phyloP scores from a whole-genome alignment of 371 early-diverging fungal species.

The Funneliformis caledonium region DNA sequence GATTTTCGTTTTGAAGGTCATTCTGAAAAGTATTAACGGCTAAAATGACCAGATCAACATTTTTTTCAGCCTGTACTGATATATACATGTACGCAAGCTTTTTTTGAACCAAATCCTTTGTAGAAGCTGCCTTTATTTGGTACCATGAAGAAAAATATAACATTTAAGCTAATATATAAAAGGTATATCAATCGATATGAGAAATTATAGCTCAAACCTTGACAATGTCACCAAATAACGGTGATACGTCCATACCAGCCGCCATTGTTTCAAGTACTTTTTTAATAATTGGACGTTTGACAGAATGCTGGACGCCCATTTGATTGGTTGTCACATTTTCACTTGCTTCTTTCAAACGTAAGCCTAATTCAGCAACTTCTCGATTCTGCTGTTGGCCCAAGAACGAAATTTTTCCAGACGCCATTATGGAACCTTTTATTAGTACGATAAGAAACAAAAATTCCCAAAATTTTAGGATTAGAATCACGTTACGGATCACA shows the following conservation, averaged over 20 bases:
- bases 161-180: no score
- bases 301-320: not conserved
- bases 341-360: slow-evolving; percentile 8
- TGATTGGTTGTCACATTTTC: slow-evolving; percentile 8
- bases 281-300: slow-evolving; percentile 27
- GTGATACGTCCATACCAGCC: slow-evolving; percentile 30
- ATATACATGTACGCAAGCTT: slow-evolving; percentile 29
- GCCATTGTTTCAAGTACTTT: slow-evolving; percentile 28
- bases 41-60: slow-evolving; percentile 22
- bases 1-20: slow-evolving; percentile 30
- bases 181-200: no score
- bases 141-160: not conserved
- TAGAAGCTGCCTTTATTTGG: slow-evolving; percentile 33
- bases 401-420: slow-evolving; percentile 6
- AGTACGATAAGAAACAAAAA: no score
- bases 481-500: no score
- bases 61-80: slow-evolving; percentile 25
- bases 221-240: slow-evolving; percentile 34
- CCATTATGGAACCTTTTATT: not conserved
- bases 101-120: slow-evolving; percentile 36
- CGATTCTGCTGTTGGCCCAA: not conserved
- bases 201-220: slow-evolving; percentile 1
- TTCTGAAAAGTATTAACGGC: slow-evolving; percentile 35
- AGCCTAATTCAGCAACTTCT: slow-evolving; percentile 11
- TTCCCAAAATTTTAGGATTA: no score